Conservation (phyloP, 306 rosid genomes). For the Glycine tomentella region DNA sequence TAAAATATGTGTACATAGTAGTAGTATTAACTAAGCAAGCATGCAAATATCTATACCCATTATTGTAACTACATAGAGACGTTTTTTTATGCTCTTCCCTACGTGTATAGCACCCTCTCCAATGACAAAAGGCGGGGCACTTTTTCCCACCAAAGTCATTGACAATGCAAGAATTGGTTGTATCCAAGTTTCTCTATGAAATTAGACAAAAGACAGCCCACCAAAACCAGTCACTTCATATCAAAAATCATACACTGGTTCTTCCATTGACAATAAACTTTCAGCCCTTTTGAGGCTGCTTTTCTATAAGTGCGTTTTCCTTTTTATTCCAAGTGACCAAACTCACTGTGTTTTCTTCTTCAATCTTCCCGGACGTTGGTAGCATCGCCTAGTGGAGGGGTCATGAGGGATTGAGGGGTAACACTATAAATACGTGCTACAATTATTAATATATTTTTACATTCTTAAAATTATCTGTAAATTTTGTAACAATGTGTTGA, state of each 20-base stretch:
- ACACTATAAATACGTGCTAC: conserved; percentile 30
- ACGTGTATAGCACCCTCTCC: conserved; percentile 43
- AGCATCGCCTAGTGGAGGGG: conserved; percentile 50
- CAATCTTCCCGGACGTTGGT: conserved; percentile 32
- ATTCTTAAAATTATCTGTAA: background rate
- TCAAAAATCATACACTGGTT: conserved; percentile 51
- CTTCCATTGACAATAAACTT: conserved; percentile 69
- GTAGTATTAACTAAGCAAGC: background rate
- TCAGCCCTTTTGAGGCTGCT: conserved; percentile 88
- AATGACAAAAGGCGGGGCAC: conserved; percentile 57
- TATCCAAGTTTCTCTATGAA: conserved; percentile 46
- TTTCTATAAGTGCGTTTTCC: conserved; percentile 58
- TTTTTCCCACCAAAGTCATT: conserved; percentile 59
- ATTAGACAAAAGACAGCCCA: conserved; percentile 59
- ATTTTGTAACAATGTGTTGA: background rate
- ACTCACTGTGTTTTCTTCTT: conserved; percentile 44
- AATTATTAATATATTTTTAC: background rate
- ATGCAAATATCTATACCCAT: conserved; percentile 21
- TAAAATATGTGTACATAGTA: background rate
- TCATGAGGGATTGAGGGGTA: conserved; percentile 26
- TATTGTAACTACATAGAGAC: conserved; percentile 40
- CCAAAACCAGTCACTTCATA: conserved; percentile 69
- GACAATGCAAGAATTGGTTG: conserved; percentile 59
- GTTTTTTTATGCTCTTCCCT: conserved; percentile 36
- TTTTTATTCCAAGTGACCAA: conserved; percentile 53